Evolutionary conservation across 1,284 basidiomycete genomes (phyloP).

Genomic region (Athelia psychrophila): DNA sequence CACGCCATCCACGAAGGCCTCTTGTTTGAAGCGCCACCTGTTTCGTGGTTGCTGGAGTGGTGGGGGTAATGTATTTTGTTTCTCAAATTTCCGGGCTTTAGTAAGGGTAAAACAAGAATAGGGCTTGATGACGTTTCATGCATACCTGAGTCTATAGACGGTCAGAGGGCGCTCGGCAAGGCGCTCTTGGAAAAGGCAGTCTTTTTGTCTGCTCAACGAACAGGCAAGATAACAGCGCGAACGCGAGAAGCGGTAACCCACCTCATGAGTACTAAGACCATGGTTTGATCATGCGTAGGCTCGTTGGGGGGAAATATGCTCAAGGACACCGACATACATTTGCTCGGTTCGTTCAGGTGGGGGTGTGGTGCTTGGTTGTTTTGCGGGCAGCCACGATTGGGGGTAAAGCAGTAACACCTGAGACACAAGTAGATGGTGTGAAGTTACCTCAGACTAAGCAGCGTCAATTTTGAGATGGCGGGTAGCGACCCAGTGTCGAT

Average conservation of each 20-base stretch:
- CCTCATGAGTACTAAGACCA: constrained; percentile 81
- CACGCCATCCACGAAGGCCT: constrained; percentile 54
- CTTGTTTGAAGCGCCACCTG: constrained; percentile 62
- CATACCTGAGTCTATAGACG: constrained; percentile 76
- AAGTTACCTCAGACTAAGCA: too few relatives aligned
- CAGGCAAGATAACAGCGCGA: not conserved
- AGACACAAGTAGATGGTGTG: too few relatives aligned
- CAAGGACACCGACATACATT: constrained; percentile 62
- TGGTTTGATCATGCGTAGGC: constrained; percentile 52
- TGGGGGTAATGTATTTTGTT: constrained; percentile 1
- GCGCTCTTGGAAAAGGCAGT: constrained; percentile 79
- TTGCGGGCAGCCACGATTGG: not conserved
- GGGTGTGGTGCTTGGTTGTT: constrained; percentile 50
- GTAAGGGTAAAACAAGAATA: too few relatives aligned
- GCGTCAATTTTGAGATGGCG: too few relatives aligned
- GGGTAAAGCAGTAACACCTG: too few relatives aligned
- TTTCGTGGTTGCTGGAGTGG: constrained; percentile 65
- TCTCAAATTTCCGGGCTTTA: constrained; percentile 5
- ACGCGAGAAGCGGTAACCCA: constrained; percentile 25
- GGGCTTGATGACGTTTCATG: constrained; percentile 4
- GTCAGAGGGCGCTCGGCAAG: constrained; percentile 58
- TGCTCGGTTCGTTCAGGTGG: constrained; percentile 48
- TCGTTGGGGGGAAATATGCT: constrained; percentile 51
- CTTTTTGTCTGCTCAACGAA: constrained; percentile 59
- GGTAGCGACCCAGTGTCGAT: too few relatives aligned